phyloP scores from a whole-genome alignment of 257 asterid genomes.

The Lantana camara region DNA sequence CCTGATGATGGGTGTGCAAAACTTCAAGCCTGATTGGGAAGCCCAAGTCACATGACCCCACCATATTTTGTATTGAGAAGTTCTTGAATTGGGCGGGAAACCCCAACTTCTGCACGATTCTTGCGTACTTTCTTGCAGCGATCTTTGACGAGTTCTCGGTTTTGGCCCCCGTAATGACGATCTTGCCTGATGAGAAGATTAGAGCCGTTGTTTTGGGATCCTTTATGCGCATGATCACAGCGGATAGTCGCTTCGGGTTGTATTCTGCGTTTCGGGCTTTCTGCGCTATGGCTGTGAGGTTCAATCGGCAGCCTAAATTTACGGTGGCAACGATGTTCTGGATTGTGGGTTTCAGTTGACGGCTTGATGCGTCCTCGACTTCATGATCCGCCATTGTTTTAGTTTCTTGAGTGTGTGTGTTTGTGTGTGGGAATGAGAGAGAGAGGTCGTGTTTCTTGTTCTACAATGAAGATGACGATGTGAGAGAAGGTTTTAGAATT shows the following conservation, averaged over 20 bases:
- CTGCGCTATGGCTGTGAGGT: constrained; percentile 24
- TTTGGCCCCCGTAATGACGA: too few relatives aligned
- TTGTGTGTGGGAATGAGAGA: background rate
- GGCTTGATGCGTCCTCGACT: background rate
- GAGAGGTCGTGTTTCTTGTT: background rate
- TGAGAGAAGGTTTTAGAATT: background rate
- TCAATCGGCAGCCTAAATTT: constrained; percentile 29
- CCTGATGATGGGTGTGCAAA: too few relatives aligned
- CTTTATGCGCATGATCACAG: too few relatives aligned
- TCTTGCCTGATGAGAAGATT: too few relatives aligned
- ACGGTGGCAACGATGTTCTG: constrained; percentile 25
- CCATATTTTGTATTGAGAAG: background rate
- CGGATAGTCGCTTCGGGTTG: too few relatives aligned
- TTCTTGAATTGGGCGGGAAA: too few relatives aligned
- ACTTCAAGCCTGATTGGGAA: background rate
- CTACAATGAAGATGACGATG: background rate
- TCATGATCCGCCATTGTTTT: background rate
- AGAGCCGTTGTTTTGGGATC: too few relatives aligned
- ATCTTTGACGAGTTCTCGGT: too few relatives aligned
- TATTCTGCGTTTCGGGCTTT: constrained; percentile 17
- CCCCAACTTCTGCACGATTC: too few relatives aligned
- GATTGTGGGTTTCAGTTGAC: too few relatives aligned
- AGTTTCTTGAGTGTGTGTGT: background rate
- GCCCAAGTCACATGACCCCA: background rate
- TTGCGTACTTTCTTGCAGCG: too few relatives aligned